A percentile compares a stretch with the other conserved stretches of the same genome.
These are phyloP conservation scores for Beauveria varroae DNA, from an alignment of 2,329 filamentous ascomycete species.

Conservation along the genomic window DNA sequence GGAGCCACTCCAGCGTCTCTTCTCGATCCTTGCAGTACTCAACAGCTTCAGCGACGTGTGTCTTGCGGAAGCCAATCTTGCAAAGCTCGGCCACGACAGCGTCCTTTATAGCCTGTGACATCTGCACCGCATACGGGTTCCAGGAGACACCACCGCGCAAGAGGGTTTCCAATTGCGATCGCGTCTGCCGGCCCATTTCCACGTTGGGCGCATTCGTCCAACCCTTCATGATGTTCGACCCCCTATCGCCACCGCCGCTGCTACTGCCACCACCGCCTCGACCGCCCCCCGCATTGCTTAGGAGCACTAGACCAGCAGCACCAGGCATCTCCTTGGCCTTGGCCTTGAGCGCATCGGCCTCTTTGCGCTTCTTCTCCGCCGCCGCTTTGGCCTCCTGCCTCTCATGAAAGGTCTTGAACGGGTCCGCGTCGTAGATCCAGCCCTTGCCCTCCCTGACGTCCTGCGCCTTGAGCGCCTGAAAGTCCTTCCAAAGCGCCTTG, in stretches of 20 bases:
- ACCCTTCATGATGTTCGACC: constrained; percentile 51
- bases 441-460: constrained; percentile 69
- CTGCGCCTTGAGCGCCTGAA: constrained; percentile 71
- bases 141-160: constrained; percentile 73
- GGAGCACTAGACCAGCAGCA: constrained; percentile 47
- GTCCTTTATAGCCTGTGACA: constrained; percentile 50
- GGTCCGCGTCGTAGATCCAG: constrained; percentile 95
- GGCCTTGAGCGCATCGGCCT: constrained; percentile 59
- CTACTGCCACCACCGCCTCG: not conserved
- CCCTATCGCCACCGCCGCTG: constrained; percentile 17
- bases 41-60: constrained; percentile 82
- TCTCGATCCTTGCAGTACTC: constrained; percentile 84
- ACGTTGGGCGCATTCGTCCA: constrained; percentile 85
- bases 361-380: constrained; percentile 71
- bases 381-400: constrained; percentile 69
- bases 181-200: constrained; percentile 80
- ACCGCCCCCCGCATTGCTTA: constrained; percentile 33
- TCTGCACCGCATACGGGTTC: constrained; percentile 71
- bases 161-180: constrained; percentile 70
- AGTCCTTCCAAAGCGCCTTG: constrained; percentile 85
- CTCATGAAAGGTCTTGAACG: constrained; percentile 74
- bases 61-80: constrained; percentile 77
- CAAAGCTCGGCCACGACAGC: constrained; percentile 65
- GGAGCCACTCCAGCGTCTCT: constrained; percentile 89
- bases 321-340: constrained; percentile 59